phyloP scores from a whole-genome alignment of 2,329 filamentous ascomycete genomes.

The Fusarium drepaniforme region DNA sequence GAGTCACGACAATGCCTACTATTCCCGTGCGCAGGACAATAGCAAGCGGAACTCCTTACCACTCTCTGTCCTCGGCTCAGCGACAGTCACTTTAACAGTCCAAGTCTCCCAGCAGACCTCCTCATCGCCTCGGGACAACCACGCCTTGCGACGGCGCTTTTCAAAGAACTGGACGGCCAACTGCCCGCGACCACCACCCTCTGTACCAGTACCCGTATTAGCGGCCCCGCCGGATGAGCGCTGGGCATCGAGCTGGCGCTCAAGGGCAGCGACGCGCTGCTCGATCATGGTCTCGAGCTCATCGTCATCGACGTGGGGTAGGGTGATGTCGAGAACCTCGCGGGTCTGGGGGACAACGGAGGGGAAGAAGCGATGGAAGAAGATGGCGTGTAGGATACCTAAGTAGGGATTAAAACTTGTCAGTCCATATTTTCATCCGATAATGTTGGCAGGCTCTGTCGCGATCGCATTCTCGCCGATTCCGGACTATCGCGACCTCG shows the following conservation, averaged over 20 bases:
- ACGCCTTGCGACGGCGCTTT: constrained; percentile 85
- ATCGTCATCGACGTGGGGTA: constrained; percentile 89
- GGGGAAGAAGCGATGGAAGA: constrained; percentile 98
- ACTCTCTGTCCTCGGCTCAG: constrained; percentile 87
- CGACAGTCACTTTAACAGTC: constrained; percentile 93
- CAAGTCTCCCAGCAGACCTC: constrained; percentile 98
- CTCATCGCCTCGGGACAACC: constrained; percentile 85
- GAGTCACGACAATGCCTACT: background rate
- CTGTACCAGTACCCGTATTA: constrained; percentile 43
- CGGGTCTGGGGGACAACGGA: constrained; percentile 84
- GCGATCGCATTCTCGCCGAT: background rate
- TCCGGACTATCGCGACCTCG: background rate
- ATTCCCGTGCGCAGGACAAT: background rate
- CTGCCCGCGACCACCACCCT: constrained; percentile 79
- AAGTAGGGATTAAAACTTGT: constrained; percentile 50
- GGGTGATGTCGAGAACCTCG: constrained; percentile 90
- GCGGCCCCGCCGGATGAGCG: constrained; percentile 52
- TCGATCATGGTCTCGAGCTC: constrained; percentile 96
- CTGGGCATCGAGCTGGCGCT: constrained; percentile 79
- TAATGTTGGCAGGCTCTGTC: background rate
- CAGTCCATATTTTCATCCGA: background rate
- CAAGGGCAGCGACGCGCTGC: constrained; percentile 82
- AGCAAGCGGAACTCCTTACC: constrained; percentile 64
- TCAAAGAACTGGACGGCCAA: constrained; percentile 95
- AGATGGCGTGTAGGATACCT: constrained; percentile 97